phyloP scores from a whole-genome alignment of 2,329 filamentous ascomycete species.

The Talaromyces sp. region DNA sequence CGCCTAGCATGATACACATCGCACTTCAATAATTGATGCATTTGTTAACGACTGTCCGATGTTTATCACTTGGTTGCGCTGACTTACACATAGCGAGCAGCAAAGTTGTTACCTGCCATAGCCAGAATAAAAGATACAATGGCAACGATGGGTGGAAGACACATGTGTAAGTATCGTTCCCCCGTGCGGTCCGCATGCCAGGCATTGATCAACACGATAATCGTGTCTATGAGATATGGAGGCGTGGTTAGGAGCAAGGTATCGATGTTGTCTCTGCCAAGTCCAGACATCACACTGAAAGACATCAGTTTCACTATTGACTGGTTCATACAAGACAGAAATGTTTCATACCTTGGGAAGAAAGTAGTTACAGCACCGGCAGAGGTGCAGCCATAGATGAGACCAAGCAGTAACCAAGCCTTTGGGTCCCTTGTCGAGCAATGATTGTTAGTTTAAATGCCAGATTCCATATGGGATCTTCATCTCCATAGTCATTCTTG shows the following conservation, averaged over 20 bases:
- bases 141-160: constrained; percentile 56
- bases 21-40: constrained; percentile 17
- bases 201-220: constrained; percentile 60
- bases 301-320: background rate
- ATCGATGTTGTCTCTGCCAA: constrained; percentile 41
- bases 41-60: background rate
- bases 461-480: constrained; percentile 46
- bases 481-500: constrained; percentile 47
- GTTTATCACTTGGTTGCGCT: background rate
- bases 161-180: constrained; percentile 66
- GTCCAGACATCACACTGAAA: constrained; percentile 14
- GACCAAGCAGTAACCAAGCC: constrained; percentile 14
- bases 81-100: constrained; percentile 55
- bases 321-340: no score
- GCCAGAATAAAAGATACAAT: constrained; percentile 64
- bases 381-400: constrained; percentile 15
- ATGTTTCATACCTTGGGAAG: constrained; percentile 13
- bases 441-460: background rate
- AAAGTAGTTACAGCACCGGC: constrained; percentile 16
- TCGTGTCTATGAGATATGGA: constrained; percentile 57
- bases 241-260: constrained; percentile 62
- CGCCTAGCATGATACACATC: constrained; percentile 67
- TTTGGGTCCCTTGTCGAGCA: constrained; percentile 11
- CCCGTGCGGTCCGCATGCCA: constrained; percentile 67
- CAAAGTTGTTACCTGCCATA: constrained; percentile 56